Evolutionary conservation across 495 filamentous ascomycete species (phyloP).

Genomic region (Penicillium angulare): DNA sequence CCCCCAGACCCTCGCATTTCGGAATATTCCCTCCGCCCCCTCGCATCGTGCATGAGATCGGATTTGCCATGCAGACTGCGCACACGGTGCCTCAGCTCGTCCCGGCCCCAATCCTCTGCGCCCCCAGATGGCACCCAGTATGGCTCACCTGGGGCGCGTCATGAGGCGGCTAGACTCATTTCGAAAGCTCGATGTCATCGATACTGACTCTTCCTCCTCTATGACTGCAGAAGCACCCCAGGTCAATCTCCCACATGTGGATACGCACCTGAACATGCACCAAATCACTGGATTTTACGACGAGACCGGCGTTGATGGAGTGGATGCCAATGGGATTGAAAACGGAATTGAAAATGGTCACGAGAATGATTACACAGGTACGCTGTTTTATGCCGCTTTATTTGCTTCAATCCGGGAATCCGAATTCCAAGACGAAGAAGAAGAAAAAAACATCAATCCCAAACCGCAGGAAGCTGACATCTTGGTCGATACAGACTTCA

Average conservation of each 20-base stretch:
- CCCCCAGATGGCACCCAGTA: conserved; percentile 6
- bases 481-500: conserved; percentile 20
- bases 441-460: too few species aligned
- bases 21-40: not conserved
- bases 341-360: not conserved
- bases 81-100: not conserved
- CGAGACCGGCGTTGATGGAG: conserved; percentile 8
- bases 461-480: too few species aligned
- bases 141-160: conserved; percentile 7
- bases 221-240: conserved; percentile 25
- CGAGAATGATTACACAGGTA: not conserved
- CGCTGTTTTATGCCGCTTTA: too few species aligned
- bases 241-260: conserved; percentile 44
- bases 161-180: conserved; percentile 12
- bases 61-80: not conserved
- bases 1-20: too few species aligned
- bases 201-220: conserved; percentile 3
- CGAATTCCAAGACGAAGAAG: too few species aligned
- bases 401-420: too few species aligned
- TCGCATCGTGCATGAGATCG: not conserved
- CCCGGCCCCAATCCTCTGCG: not conserved
- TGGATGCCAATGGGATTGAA: not conserved
- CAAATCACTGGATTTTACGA: conserved; percentile 40
- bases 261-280: conserved; percentile 47
- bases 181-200: conserved; percentile 1